Conservation (phyloP, 257 asterid species). For the Primulina huaijiensis region DNA sequence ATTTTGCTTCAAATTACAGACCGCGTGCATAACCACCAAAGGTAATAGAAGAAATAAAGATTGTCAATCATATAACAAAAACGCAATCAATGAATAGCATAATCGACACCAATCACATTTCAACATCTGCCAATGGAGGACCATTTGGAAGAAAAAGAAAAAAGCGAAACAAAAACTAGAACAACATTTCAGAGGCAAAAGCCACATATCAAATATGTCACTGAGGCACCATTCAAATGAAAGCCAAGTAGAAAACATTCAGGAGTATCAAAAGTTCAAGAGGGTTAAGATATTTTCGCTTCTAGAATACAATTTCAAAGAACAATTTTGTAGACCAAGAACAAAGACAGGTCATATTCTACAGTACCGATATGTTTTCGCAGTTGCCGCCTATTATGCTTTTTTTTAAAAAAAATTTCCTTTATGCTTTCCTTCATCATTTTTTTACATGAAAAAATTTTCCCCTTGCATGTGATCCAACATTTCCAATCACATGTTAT, state of each 20-base stretch:
- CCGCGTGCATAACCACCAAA: neutral
- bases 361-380: neutral
- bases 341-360: neutral
- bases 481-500: neutral
- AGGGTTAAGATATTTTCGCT: slow-evolving; percentile 1
- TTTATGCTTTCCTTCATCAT: neutral
- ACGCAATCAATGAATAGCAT: neutral
- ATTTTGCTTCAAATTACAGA: neutral
- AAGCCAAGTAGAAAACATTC: neutral
- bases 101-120: neutral
- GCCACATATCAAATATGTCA: neutral
- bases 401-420: neutral
- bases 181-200: neutral
- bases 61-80: neutral
- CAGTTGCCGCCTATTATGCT: neutral
- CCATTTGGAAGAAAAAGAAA: neutral
- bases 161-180: neutral
- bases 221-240: neutral
- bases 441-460: neutral
- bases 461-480: neutral
- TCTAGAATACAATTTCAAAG: slow-evolving; percentile 12
- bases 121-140: neutral
- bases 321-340: slow-evolving; percentile 5
- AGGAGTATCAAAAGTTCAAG: neutral
- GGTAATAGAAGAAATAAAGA: no score